Conservation (phyloP, 2,329 filamentous ascomycete genomes). For the Aspergillus sp. region DNA sequence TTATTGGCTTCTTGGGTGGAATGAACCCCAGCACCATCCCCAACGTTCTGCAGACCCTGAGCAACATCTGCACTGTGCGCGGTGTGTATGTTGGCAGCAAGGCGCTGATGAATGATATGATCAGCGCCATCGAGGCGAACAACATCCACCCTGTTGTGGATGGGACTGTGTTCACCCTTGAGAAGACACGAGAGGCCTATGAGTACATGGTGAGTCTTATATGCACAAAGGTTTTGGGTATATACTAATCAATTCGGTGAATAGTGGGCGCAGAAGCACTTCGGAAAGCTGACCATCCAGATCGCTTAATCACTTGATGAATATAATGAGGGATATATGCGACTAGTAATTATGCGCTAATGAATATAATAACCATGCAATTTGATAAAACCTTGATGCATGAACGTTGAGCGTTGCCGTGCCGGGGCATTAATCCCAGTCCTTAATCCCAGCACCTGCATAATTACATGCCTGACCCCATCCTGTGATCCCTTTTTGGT, state of each 20-base stretch:
- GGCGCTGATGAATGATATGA: slow-evolving; percentile 60
- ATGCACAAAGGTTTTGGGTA: not conserved
- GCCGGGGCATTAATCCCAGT: too few species aligned
- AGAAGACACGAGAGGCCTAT: slow-evolving; percentile 55
- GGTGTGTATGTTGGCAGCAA: slow-evolving; percentile 59
- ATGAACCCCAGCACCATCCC: slow-evolving; percentile 49
- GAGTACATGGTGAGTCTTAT: slow-evolving; percentile 49
- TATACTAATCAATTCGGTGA: slow-evolving; percentile 19
- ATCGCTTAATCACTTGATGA: slow-evolving; percentile 25
- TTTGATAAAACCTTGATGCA: not conserved
- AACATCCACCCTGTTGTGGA: slow-evolving; percentile 61
- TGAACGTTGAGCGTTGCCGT: too few species aligned
- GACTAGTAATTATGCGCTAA: not conserved
- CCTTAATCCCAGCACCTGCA: too few species aligned
- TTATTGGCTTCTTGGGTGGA: slow-evolving; percentile 61
- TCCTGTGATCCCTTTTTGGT: too few species aligned
- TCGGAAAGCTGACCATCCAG: slow-evolving; percentile 57
- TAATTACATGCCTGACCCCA: too few species aligned
- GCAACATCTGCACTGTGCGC: slow-evolving; percentile 55
- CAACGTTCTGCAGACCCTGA: slow-evolving; percentile 52
- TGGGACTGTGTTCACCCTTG: slow-evolving; percentile 55
- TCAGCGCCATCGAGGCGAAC: slow-evolving; percentile 57
- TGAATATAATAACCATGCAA: not conserved
- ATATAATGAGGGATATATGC: not conserved
- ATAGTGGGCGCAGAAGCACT: slow-evolving; percentile 53